These are phyloP conservation scores for Neopestalotiopsis sp. DNA, from an alignment of 2,329 filamentous ascomycete genomes.

Conservation along the genomic window DNA sequence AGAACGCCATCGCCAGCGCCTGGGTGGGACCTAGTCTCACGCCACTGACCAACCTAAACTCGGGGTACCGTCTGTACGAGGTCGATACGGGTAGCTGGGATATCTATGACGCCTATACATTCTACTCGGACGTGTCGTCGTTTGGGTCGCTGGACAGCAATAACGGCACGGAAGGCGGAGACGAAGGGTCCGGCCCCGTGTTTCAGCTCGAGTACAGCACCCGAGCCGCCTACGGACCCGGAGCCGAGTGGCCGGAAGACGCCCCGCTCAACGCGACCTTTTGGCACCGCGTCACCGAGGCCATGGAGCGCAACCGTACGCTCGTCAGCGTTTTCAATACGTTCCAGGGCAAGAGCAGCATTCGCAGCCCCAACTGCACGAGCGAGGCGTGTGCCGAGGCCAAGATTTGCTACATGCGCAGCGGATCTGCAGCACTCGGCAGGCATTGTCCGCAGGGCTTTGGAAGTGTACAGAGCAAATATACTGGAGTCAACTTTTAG, in stretches of 20 bases:
- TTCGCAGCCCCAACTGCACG: slow-evolving; percentile 56
- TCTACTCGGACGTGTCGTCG: slow-evolving; percentile 45
- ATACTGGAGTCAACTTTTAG: slow-evolving; percentile 37
- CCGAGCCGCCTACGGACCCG: slow-evolving; percentile 44
- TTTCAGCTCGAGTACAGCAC: slow-evolving; percentile 50
- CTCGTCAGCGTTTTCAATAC: slow-evolving; percentile 56
- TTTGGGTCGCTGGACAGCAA: slow-evolving; percentile 39
- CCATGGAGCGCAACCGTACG: slow-evolving; percentile 54
- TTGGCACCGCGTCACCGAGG: slow-evolving; percentile 62
- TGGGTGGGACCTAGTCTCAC: slow-evolving; percentile 51
- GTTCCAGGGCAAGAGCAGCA: slow-evolving; percentile 56
- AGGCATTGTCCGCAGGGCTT: slow-evolving; percentile 57
- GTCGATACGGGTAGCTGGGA: slow-evolving; percentile 49
- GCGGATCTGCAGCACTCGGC: slow-evolving; percentile 57
- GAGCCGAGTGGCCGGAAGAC: slow-evolving; percentile 45
- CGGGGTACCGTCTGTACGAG: slow-evolving; percentile 49
- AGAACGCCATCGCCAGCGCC: slow-evolving; percentile 43
- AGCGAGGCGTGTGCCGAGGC: slow-evolving; percentile 54
- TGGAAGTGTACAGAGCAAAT: slow-evolving; percentile 42
- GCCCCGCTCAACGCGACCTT: slow-evolving; percentile 63
- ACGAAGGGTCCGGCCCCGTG: slow-evolving; percentile 31
- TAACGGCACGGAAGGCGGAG: neutral
- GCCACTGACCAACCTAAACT: slow-evolving; percentile 50
- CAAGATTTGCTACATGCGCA: slow-evolving; percentile 64
- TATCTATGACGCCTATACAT: slow-evolving; percentile 46